These are phyloP conservation scores for Nepenthes alata DNA, from an alignment of 179 eudicot species.

Conservation along the genomic window DNA sequence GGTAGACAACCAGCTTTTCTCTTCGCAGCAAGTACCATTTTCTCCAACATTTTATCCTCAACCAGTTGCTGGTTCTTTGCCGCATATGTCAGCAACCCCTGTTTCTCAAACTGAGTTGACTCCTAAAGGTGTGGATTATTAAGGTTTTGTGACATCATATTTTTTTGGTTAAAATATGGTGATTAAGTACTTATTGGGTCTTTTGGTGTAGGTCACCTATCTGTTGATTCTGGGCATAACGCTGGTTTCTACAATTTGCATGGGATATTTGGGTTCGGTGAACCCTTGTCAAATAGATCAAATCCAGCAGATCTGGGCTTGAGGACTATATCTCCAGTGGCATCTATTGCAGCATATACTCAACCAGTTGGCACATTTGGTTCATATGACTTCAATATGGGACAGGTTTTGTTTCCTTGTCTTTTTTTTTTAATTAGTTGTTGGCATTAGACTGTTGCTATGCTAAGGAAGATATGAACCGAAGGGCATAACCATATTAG, in stretches of 20 bases:
- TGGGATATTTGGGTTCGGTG: constrained; percentile 56
- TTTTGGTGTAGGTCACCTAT: constrained; percentile 44
- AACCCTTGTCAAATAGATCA: constrained; percentile 42
- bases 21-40: constrained; percentile 76
- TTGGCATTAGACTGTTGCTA: not conserved
- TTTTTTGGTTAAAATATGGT: constrained; percentile 20
- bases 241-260: constrained; percentile 47
- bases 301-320: constrained; percentile 38
- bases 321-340: constrained; percentile 42
- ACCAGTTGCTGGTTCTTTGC: constrained; percentile 57
- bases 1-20: constrained; percentile 72
- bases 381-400: constrained; percentile 63
- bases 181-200: constrained; percentile 33
- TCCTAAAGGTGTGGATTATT: constrained; percentile 41
- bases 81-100: constrained; percentile 53
- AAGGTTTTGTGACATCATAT: constrained; percentile 19
- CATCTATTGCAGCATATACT: constrained; percentile 54
- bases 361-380: constrained; percentile 66
- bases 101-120: constrained; percentile 61
- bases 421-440: not conserved
- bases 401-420: constrained; percentile 45
- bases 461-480: not conserved
- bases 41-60: constrained; percentile 70
- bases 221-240: constrained; percentile 32
- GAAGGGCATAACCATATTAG: not conserved